Conservation (phyloP, 352 stramenopile genomes). For the Globisporangium orthogonon region DNA sequence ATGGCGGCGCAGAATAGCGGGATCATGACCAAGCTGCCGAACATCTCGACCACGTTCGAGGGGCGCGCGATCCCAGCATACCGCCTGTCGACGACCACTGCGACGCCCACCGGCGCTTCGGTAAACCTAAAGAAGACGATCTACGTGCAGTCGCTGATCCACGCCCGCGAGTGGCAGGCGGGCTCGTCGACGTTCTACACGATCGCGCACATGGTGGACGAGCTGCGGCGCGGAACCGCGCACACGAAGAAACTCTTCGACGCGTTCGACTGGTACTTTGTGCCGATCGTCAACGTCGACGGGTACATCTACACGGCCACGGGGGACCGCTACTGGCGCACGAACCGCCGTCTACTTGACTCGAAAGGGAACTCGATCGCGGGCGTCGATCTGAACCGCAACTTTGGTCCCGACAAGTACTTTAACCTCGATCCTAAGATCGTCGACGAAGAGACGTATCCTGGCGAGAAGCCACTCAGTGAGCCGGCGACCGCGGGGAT, state of each 20-base stretch:
- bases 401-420: slow-evolving; percentile 54
- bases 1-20: slow-evolving; percentile 32
- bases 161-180: slow-evolving; percentile 51
- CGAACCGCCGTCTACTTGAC: slow-evolving; percentile 36
- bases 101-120: background rate
- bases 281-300: slow-evolving; percentile 75
- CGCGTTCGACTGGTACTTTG: slow-evolving; percentile 70
- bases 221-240: slow-evolving; percentile 20
- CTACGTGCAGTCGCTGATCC: slow-evolving; percentile 62
- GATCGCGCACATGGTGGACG: slow-evolving; percentile 34
- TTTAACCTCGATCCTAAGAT: slow-evolving; percentile 39
- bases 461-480: slow-evolving; percentile 46
- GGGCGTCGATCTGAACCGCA: slow-evolving; percentile 71
- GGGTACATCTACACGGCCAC: slow-evolving; percentile 74
- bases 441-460: slow-evolving; percentile 46
- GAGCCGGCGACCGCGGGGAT: slow-evolving; percentile 43
- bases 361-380: slow-evolving; percentile 23
- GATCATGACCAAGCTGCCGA: slow-evolving; percentile 47
- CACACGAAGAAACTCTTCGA: slow-evolving; percentile 21
- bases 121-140: slow-evolving; percentile 24
- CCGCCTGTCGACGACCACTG: slow-evolving; percentile 36
- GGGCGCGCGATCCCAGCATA: slow-evolving; percentile 49
- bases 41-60: slow-evolving; percentile 48
- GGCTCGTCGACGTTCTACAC: slow-evolving; percentile 39
- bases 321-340: slow-evolving; percentile 55